phyloP scores from a whole-genome alignment of 2,329 filamentous ascomycete species.

The Dichotomopilus funicola region DNA sequence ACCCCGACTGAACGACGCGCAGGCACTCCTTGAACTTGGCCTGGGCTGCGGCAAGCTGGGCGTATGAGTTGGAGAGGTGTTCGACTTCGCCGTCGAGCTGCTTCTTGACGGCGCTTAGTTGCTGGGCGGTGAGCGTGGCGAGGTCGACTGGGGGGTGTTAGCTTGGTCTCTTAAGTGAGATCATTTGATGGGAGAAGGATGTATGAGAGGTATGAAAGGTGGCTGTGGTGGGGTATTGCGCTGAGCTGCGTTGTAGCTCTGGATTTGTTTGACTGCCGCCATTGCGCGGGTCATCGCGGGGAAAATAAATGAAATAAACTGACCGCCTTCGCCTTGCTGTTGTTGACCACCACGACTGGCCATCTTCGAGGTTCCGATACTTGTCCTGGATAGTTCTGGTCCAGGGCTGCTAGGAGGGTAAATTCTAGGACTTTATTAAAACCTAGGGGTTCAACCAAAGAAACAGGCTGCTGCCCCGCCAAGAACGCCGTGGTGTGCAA shows the following conservation, averaged over 20 bases:
- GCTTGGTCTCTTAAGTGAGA: too few species aligned
- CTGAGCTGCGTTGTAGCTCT: background rate
- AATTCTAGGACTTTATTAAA: background rate
- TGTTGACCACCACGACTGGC: constrained; percentile 14
- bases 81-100: constrained; percentile 95
- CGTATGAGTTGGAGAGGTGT: constrained; percentile 84
- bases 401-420: background rate
- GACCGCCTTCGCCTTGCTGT: constrained; percentile 15
- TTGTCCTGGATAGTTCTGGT: background rate
- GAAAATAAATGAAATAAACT: background rate
- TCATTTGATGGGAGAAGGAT: too few species aligned
- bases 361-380: constrained; percentile 5
- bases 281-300: background rate
- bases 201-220: background rate
- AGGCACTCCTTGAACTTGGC: constrained; percentile 89
- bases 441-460: background rate
- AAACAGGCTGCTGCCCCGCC: constrained; percentile 6
- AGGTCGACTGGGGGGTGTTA: constrained; percentile 47
- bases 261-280: background rate
- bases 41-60: constrained; percentile 83
- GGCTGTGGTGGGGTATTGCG: background rate
- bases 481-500: background rate
- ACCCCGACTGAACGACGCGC: constrained; percentile 55
- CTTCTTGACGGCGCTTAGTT: constrained; percentile 87
- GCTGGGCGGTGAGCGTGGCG: constrained; percentile 70